phyloP scores from a whole-genome alignment of 768 basidiomycete species.

The Naganishia randhawae region DNA sequence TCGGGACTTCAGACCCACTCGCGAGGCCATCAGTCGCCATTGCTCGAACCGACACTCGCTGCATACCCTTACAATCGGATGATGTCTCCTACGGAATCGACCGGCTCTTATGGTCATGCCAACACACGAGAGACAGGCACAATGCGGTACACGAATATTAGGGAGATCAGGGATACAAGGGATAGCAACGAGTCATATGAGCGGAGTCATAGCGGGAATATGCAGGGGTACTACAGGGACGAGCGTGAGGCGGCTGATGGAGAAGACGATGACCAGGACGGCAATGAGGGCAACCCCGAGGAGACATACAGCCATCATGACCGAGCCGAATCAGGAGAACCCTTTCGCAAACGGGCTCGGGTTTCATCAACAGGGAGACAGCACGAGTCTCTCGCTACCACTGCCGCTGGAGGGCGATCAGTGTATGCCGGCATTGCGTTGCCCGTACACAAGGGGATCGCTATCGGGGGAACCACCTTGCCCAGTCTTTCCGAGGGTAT shows the following conservation, averaged over 20 bases:
- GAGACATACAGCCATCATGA: neutral
- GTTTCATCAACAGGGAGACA: neutral
- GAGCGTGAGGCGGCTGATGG: neutral
- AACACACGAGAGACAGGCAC: neutral
- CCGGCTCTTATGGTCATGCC: no score
- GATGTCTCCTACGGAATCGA: neutral
- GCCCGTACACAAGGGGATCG: constrained; percentile 12
- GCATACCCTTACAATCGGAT: constrained; percentile 7
- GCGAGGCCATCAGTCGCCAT: neutral
- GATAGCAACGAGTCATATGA: neutral
- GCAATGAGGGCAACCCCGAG: no score
- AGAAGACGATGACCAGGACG: neutral
- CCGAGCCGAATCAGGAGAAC: neutral
- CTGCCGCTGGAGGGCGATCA: neutral
- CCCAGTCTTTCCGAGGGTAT: constrained; percentile 16
- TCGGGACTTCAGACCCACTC: no score
- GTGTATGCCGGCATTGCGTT: neutral
- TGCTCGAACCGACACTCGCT: constrained; percentile 6
- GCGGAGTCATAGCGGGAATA: neutral
- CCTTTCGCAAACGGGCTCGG: neutral
- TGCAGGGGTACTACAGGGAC: neutral
- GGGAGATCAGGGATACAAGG: neutral
- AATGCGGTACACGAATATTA: neutral
- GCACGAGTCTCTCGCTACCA: neutral
- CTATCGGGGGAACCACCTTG: constrained; percentile 5